Evolutionary conservation across 2,329 filamentous ascomycete species (phyloP).

Genomic region (Neurospora crassa): DNA sequence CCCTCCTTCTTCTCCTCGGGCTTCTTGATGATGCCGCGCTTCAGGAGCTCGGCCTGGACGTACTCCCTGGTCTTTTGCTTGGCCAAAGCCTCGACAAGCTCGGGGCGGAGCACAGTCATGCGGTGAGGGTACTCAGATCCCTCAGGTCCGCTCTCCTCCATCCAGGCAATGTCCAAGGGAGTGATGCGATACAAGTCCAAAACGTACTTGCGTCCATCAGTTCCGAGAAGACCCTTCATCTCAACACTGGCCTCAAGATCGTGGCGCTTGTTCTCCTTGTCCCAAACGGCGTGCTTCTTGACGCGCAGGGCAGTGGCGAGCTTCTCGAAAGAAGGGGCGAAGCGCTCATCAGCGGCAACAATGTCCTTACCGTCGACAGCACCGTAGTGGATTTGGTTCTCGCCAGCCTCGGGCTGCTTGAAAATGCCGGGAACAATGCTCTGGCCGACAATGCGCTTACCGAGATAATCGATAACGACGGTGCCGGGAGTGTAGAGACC

Average conservation of each 20-base stretch:
- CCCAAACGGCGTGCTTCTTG: slow-evolving; percentile 95
- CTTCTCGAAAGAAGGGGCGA: slow-evolving; percentile 76
- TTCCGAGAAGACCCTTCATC: slow-evolving; percentile 94
- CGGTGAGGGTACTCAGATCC: slow-evolving; percentile 72
- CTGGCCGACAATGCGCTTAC: slow-evolving; percentile 93
- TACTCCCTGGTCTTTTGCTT: slow-evolving; percentile 83
- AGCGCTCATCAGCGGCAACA: slow-evolving; percentile 81
- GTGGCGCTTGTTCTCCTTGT: slow-evolving; percentile 85
- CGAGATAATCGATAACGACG: slow-evolving; percentile 91
- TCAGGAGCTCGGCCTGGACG: slow-evolving; percentile 68
- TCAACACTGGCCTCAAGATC: slow-evolving; percentile 93
- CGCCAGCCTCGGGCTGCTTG: slow-evolving; percentile 93
- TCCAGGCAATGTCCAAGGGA: slow-evolving; percentile 81
- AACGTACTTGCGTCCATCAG: slow-evolving; percentile 95
- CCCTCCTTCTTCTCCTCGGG: slow-evolving; percentile 20
- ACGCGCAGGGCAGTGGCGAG: slow-evolving; percentile 84
- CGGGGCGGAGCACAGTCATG: slow-evolving; percentile 88
- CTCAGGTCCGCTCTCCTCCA: slow-evolving; percentile 60
- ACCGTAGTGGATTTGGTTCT: slow-evolving; percentile 98
- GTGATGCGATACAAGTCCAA: slow-evolving; percentile 92
- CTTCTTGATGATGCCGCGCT: slow-evolving; percentile 38
- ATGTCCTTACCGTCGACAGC: slow-evolving; percentile 96
- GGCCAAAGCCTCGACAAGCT: slow-evolving; percentile 80
- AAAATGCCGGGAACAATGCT: slow-evolving; percentile 98
- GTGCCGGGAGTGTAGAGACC: slow-evolving; percentile 93